A percentile compares a stretch with the other conserved stretches of the same genome.
These are phyloP conservation scores for Tolypocladium inflatum DNA, from an alignment of 2,329 filamentous ascomycete genomes.

Conservation along the genomic window DNA sequence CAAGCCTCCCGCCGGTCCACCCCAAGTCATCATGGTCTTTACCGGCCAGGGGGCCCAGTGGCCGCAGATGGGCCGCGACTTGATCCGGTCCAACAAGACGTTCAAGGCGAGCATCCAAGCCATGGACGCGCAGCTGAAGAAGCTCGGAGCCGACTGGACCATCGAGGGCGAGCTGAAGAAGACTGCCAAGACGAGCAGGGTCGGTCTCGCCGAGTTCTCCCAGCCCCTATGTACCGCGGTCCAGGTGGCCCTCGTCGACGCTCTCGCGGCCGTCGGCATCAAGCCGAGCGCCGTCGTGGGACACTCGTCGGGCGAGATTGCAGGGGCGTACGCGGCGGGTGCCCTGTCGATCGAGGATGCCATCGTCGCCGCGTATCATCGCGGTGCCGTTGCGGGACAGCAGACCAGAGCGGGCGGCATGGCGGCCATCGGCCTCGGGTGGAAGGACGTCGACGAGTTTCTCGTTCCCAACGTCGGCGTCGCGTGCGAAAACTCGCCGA, in stretches of 20 bases:
- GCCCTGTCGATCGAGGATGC: not conserved
- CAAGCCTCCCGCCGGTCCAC: not conserved
- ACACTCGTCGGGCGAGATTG: not conserved
- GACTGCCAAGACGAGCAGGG: not conserved
- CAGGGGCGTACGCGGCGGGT: not conserved
- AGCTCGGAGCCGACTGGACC: not conserved
- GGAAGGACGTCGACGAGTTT: constrained; percentile 13
- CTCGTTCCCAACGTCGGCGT: constrained; percentile 8
- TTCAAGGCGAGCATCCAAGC: too few relatives aligned
- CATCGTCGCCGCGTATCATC: not conserved
- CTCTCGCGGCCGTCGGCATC: not conserved
- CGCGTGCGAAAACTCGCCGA: not conserved
- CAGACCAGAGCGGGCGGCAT: not conserved
- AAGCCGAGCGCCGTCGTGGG: not conserved
- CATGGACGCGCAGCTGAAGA: too few relatives aligned
- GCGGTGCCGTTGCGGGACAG: constrained; percentile 10
- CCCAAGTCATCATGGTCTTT: not conserved
- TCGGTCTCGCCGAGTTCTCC: not conserved
- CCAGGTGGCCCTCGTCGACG: not conserved
- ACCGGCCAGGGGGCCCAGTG: not conserved
- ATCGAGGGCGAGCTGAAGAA: not conserved
- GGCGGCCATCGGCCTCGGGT: constrained; percentile 22
- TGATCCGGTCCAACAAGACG: not conserved
- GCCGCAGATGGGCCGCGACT: not conserved
- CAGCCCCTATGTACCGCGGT: not conserved